Conservation (phyloP, 2,329 filamentous ascomycete species). For the Diplocarpon mali region DNA sequence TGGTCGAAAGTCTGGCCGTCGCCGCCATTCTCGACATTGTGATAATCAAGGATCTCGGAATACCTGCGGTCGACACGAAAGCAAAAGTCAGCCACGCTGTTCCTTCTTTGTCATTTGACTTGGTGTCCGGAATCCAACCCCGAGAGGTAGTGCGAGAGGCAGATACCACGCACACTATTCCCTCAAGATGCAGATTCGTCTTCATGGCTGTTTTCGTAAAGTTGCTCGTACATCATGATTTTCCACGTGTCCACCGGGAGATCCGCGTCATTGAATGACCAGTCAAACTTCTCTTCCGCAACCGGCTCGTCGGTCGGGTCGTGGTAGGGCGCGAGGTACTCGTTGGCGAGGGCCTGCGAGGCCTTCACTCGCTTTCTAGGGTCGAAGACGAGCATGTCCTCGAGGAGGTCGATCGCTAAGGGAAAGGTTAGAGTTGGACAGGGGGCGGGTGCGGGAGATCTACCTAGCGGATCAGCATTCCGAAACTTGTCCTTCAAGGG, state of each 20-base stretch:
- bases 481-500: conserved; percentile 84
- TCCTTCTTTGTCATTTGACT: not conserved
- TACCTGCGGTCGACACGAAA: conserved; percentile 52
- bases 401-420: conserved; percentile 83
- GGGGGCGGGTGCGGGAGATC: not conserved
- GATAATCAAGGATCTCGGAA: conserved; percentile 96
- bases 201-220: conserved; percentile 23
- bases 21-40: conserved; percentile 56
- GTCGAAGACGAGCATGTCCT: conserved; percentile 96
- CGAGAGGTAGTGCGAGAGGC: conserved; percentile 13
- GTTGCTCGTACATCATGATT: conserved; percentile 85
- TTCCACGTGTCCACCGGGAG: conserved; percentile 99
- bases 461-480: conserved; percentile 81
- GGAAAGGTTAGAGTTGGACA: conserved; percentile 21
- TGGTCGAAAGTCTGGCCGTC: conserved; percentile 6
- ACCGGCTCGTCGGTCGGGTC: conserved; percentile 94
- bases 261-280: conserved; percentile 98
- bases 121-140: not conserved
- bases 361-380: conserved; percentile 93
- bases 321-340: conserved; percentile 93
- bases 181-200: conserved; percentile 12
- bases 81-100: conserved; percentile 24
- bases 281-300: conserved; percentile 96
- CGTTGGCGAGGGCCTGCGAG: conserved; percentile 73
- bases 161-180: conserved; percentile 11